Conservation (phyloP, 2,329 filamentous ascomycete species). For the Aspergillus udagawae region DNA sequence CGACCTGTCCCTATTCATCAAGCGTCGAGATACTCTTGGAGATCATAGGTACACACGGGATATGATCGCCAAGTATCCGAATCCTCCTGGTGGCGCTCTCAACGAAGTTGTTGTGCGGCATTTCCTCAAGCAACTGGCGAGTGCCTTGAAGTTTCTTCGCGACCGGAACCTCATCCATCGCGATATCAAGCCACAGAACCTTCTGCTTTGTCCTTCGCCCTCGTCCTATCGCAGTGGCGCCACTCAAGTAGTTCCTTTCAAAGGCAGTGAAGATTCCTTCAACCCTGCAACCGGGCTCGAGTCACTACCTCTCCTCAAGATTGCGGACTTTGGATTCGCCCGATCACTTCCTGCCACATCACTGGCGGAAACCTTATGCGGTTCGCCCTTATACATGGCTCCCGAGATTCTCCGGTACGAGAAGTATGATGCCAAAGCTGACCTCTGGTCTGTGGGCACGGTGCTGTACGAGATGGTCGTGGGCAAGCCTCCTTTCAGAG, state of each 20-base stretch:
- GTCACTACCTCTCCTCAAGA: conserved; percentile 91
- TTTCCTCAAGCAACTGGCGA: conserved; percentile 91
- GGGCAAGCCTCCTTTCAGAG: conserved; percentile 84
- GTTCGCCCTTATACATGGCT: conserved; percentile 97
- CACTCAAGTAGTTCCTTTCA: conserved; percentile 64
- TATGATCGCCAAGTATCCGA: conserved; percentile 91
- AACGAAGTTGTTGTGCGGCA: conserved; percentile 96
- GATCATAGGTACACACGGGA: conserved; percentile 79
- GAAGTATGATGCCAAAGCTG: conserved; percentile 93
- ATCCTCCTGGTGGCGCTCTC: conserved; percentile 74
- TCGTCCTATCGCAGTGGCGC: conserved; percentile 62
- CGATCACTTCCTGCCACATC: conserved; percentile 85
- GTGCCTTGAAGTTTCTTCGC: conserved; percentile 84
- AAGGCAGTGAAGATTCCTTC: conserved; percentile 75
- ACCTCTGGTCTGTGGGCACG: conserved; percentile 96
- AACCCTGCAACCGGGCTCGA: conserved; percentile 75
- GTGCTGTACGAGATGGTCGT: conserved; percentile 94
- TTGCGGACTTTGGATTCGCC: conserved; percentile 98
- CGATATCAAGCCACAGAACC: conserved; percentile 95
- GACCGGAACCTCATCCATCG: conserved; percentile 86
- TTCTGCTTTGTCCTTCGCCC: conserved; percentile 79
- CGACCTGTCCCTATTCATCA: conserved; percentile 92
- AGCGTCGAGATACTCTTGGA: conserved; percentile 77
- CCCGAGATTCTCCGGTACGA: conserved; percentile 96
- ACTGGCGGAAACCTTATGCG: conserved; percentile 91